Evolutionary conservation across 116 monocot species (phyloP), one percentile per base, ranked within the genome.

Genomic region (Phalaenopsis hybrid): DNA sequence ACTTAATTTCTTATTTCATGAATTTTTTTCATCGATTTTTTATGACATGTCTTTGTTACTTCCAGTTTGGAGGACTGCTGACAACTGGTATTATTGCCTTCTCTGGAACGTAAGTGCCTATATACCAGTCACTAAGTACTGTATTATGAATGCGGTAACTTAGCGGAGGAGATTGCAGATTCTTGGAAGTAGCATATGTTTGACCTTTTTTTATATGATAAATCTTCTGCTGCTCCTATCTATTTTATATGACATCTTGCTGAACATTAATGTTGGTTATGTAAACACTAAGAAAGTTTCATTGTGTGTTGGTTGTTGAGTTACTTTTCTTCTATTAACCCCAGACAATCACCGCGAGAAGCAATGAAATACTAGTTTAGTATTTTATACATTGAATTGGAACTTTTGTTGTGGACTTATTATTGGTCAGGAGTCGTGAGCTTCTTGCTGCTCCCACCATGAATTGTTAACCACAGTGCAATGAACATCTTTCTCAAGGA

Each of bases 61-160:
- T 83, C 52, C 85, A 96, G 92, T 94, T 94, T 76, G 96, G 96
- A 63, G 94, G 94, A 41, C 89, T 96, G 48, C 80, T 96, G 77
- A 94, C 96, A 44, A 77, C 94, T 78, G 96, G 96, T 59, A 96
- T 96, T 69, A 80, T 96, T 79, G 82, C 88, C 18, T 94, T 96
- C 80, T 96, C 96, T 10, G 96, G 96, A 72, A 89, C 96, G 96
- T 94, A 80, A 87, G 96, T 88, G 7, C 20, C 4, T 75, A 45
- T 21, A 44, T 44, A 7, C n/a, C 46, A 6, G 17, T 45, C 10
- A 8, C n/a, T 52, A 52, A 52, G 1, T 52, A 52, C 13, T 52
- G 52, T 13, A 12, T 13, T 13, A 52, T 52, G 52, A 52, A 52
- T 52, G 15, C 52, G 52, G 52, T 16, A 52, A 72, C 0, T 0